Evolutionary conservation across 257 asterid genomes (phyloP).

Genomic region (Solanum ossicruentum): DNA sequence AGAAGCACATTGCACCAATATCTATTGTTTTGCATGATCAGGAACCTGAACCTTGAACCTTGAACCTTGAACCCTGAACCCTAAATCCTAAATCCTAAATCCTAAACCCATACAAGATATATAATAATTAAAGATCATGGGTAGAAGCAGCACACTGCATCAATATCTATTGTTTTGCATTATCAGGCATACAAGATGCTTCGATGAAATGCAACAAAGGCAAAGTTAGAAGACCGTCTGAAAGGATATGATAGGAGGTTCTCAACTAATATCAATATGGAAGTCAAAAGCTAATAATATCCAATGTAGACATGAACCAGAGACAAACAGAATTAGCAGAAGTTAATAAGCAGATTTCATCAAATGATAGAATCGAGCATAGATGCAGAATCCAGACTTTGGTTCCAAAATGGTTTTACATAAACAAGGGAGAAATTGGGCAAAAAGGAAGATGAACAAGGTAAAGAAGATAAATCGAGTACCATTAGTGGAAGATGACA

Average conservation of each 20-base stretch:
- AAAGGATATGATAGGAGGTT: neutral
- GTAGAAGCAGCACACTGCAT: too few relatives aligned
- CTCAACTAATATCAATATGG: neutral
- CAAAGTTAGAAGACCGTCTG: neutral
- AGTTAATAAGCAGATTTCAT: neutral
- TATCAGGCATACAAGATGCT: neutral
- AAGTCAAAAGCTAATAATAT: neutral
- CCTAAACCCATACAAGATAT: neutral
- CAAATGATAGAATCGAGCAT: neutral
- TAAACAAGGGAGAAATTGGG: neutral
- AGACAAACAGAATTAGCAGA: neutral
- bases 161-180: neutral
- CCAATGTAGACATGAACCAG: neutral
- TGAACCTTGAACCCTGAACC: too few relatives aligned
- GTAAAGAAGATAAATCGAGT: constrained; percentile 8
- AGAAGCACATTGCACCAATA: neutral
- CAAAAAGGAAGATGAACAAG: neutral
- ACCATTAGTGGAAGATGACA: constrained; percentile 64
- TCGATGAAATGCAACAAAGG: neutral
- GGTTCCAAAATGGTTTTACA: neutral
- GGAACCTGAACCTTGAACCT: neutral
- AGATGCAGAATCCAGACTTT: neutral
- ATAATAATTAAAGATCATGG: too few relatives aligned
- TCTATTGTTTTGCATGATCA: neutral
- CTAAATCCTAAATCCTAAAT: too few relatives aligned